These are phyloP conservation scores for Globisporangium viniferum DNA, from an alignment of 352 stramenopile species.

Conservation along the genomic window DNA sequence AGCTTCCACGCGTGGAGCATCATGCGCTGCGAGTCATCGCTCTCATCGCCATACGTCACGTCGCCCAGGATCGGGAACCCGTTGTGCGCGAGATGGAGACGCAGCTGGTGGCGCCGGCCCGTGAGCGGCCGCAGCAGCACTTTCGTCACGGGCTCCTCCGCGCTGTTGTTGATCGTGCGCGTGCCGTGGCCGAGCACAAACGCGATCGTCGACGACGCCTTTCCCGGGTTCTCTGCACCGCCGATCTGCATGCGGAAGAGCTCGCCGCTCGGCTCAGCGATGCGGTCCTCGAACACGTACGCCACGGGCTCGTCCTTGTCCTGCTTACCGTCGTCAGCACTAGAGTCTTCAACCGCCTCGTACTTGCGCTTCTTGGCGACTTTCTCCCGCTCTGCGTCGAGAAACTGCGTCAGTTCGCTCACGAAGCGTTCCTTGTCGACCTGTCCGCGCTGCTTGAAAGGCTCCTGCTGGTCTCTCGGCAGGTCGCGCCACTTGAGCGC, in stretches of 20 bases:
- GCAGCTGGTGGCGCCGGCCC: constrained; percentile 80
- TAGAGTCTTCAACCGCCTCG: constrained; percentile 25
- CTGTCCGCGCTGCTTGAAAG: constrained; percentile 39
- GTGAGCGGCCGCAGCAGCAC: constrained; percentile 75
- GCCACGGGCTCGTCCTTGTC: constrained; percentile 35
- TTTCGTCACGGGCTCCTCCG: constrained; percentile 74
- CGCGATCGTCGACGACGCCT: constrained; percentile 66
- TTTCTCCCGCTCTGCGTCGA: constrained; percentile 43
- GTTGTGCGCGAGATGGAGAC: constrained; percentile 72
- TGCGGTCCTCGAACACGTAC: constrained; percentile 78
- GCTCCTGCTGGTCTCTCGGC: constrained; percentile 36
- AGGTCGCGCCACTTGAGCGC: constrained; percentile 47
- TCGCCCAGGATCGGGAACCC: constrained; percentile 77
- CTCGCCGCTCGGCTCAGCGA: constrained; percentile 55
- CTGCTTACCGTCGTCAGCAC: not conserved
- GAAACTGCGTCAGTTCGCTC: constrained; percentile 46
- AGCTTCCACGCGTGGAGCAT: constrained; percentile 85
- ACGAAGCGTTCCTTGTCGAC: constrained; percentile 54
- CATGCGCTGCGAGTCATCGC: constrained; percentile 72
- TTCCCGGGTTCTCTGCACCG: constrained; percentile 26
- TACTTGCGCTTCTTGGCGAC: constrained; percentile 54
- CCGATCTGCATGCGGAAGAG: constrained; percentile 74
- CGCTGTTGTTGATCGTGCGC: constrained; percentile 17
- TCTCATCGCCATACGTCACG: constrained; percentile 62
- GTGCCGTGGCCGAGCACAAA: constrained; percentile 71